phyloP scores from a whole-genome alignment of 2,329 filamentous ascomycete genomes.

The Hymenoscyphus fraxineus region DNA sequence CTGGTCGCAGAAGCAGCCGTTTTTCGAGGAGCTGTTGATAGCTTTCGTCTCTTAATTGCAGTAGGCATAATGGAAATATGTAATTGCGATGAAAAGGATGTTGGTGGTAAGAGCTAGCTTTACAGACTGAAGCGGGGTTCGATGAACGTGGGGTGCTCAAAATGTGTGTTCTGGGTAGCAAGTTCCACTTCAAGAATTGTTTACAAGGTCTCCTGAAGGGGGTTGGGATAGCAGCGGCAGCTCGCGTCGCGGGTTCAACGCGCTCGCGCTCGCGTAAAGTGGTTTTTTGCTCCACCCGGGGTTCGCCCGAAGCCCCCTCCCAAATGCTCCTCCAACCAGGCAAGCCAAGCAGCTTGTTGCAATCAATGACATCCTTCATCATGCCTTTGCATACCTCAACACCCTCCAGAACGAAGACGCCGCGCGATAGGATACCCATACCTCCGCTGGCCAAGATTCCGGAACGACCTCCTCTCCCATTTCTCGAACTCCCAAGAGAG shows the following conservation, averaged over 20 bases:
- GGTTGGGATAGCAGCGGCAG: conserved; percentile 16
- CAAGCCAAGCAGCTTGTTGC: neutral
- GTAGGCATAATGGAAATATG: conserved; percentile 31
- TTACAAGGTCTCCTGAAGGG: conserved; percentile 14
- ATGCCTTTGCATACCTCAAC: conserved; percentile 8
- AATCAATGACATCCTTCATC: conserved; percentile 1
- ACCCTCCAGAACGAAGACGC: conserved; percentile 4
- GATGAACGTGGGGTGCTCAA: conserved; percentile 18
- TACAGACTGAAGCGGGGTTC: conserved; percentile 18
- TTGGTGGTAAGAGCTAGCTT: conserved; percentile 13
- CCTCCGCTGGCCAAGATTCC: neutral
- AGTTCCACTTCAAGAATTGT: neutral
- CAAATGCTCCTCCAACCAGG: neutral
- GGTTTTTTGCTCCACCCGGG: conserved; percentile 11
- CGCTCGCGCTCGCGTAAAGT: conserved; percentile 31
- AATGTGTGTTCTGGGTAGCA: conserved; percentile 6
- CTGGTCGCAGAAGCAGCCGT: conserved; percentile 13
- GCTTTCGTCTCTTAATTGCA: conserved; percentile 31
- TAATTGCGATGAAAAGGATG: conserved; percentile 22
- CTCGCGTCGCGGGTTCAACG: conserved; percentile 17
- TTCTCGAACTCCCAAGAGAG: conserved; percentile 30
- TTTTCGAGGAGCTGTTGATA: conserved; percentile 21
- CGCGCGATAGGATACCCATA: neutral
- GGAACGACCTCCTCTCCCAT: conserved; percentile 7
- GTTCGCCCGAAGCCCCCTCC: neutral